Evolutionary conservation across 768 basidiomycete species (phyloP), one percentile per base, ranked within the genome.

Genomic region (Lanmaoa rubissima): DNA sequence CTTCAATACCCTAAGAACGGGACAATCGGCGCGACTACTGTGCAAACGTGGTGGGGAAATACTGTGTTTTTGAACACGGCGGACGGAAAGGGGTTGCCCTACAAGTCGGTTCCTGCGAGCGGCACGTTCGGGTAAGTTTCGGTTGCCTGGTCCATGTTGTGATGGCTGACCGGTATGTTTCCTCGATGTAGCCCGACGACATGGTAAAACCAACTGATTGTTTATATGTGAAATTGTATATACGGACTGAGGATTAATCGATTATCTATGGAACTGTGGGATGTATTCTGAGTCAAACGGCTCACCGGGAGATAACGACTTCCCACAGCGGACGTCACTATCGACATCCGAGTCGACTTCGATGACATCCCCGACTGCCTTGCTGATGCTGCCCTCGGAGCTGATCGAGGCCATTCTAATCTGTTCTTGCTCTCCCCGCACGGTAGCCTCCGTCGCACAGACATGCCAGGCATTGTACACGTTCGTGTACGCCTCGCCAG

Each of bases 11-110:
- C 87, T 2, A 59, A 59, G 54, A 78, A 87, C 53, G 86, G 87
- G 4, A 71, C 70, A 12, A 87, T 90, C 58, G 88, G 85, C 7
- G 5, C 65, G 12, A 72, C 74, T 35, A 84, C 57, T 8, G 66
- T 90, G 42, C 80, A 81, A 57, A 50, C 58, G 3, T 90, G 88
- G 89, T 90, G 87, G 88, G 89, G 88, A 12, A 90, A 90, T 59
- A 80, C 73, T 58, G 67, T 73, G 9, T 69, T 45, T 60, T 4
- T 45, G 32, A 65, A 69, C n/a, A 66, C 66, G 21, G 66, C 66
- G 2, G 65, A 66, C 9, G 63, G 42, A 1, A 17, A 21, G 32
- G 57, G 49, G 13, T 31, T 60, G 31, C 61, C 52, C 6, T 66
- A 50, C 46, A 58, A 46, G 47, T 3, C 50, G 1, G 1, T 72